These are phyloP conservation scores for Blastocystis sp. DNA, from an alignment of 352 stramenopile species.

Conservation along the genomic window DNA sequence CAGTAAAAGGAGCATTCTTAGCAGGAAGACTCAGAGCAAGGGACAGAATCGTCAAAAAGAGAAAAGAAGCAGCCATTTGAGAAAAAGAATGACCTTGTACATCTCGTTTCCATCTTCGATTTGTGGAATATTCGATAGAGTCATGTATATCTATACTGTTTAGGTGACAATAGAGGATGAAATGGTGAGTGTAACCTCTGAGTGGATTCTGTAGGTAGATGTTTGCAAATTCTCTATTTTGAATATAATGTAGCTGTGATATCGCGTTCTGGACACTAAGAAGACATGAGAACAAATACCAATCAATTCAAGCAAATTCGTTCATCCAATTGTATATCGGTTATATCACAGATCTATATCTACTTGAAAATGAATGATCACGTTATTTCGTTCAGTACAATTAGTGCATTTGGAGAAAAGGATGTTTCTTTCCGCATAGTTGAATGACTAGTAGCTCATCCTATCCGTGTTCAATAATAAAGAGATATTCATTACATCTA, in stretches of 20 bases:
- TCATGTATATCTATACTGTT: background rate
- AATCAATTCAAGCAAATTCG: background rate
- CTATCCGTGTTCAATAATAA: conserved; percentile 9
- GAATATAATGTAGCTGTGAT: too few species aligned
- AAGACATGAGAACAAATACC: background rate
- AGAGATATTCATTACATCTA: background rate
- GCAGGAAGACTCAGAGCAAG: background rate
- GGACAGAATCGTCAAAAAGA: background rate
- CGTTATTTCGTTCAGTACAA: background rate
- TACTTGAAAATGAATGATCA: conserved; percentile 5
- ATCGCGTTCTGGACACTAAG: background rate
- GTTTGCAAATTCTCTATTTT: conserved; percentile 6
- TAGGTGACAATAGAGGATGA: background rate
- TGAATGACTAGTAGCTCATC: background rate
- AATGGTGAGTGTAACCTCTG: background rate
- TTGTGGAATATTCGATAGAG: background rate
- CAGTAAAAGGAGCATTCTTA: background rate
- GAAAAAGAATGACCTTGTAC: conserved; percentile 4
- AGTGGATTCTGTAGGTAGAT: background rate
- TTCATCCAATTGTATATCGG: conserved; percentile 11
- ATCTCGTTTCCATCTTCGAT: background rate
- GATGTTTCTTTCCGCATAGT: background rate
- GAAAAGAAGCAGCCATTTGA: conserved; percentile 17
- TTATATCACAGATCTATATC: background rate
- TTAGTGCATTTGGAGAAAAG: conserved; percentile 13